Evolutionary conservation across 1,284 basidiomycete genomes (phyloP), one percentile per base, ranked within the genome.

Genomic region (Somion occarium): DNA sequence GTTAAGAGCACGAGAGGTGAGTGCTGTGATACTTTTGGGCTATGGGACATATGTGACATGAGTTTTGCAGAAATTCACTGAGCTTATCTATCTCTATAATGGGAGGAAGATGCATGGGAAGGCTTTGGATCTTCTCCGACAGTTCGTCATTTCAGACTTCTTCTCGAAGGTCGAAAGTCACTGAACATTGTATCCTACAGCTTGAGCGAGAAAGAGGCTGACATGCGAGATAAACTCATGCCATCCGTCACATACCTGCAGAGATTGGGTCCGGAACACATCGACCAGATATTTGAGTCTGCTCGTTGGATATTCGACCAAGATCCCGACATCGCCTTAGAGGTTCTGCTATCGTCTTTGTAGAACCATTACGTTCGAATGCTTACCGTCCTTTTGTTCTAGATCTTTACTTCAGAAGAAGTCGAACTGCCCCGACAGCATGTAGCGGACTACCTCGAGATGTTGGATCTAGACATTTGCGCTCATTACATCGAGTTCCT

Each of bases 371-470:
- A 13, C 12, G 15, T 44, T 13, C 37, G 39, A 34, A 5, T 26
- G 7, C n/a, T 5, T 38, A 18, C 25, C 39, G 24, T 45, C 24
- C 23, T 9, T 19, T 30, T 15, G 15, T 23, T 42, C 0, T 60
- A 96, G 88, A 93, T 99, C 47, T 99, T 99, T 65, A 93, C 88
- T 0, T 94, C 93, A 0, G 96, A 98, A 62, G 93, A 96, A 54
- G 88, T 88, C 1, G 91, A 94, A 48, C 76, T 97, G 15, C 93
- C 94, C n/a, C 79, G 83, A 11, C 72, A 78, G 34, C 73, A 74
- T 4, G 91, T 97, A 1, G 83, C 85, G 2, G 77, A 85, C 47
- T 94, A 88, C 64, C 78, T 99, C 3, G 88, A 92, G 56, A 72
- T 71, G 18, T 76, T 91, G 26, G 80, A 90, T 56, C 77, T 78